These are phyloP conservation scores for Auricularia cornea DNA, from an alignment of 768 basidiomycete species.

Conservation along the genomic window DNA sequence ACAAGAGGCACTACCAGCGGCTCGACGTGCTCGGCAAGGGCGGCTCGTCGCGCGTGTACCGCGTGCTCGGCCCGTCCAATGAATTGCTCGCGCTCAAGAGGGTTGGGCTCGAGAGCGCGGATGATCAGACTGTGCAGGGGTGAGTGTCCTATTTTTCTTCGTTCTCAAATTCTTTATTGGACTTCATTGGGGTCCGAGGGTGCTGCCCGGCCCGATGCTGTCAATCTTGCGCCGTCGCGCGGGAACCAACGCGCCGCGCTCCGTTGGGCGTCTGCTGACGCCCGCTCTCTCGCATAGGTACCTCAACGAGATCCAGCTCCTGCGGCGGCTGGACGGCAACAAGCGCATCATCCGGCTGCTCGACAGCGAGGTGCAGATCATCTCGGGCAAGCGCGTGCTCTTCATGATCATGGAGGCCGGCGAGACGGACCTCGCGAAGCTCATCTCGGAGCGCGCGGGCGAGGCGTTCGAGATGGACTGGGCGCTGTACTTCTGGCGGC, in stretches of 20 bases:
- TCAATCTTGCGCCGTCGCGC: too few relatives aligned
- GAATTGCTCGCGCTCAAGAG: constrained; percentile 81
- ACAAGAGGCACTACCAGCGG: constrained; percentile 75
- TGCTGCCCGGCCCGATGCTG: too few relatives aligned
- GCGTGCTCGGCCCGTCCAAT: constrained; percentile 68
- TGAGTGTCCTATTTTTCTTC: background rate
- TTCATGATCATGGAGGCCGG: constrained; percentile 89
- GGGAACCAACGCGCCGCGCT: too few relatives aligned
- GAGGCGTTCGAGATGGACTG: constrained; percentile 87
- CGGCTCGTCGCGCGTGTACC: constrained; percentile 92
- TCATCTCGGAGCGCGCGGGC: constrained; percentile 77
- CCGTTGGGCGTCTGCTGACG: too few relatives aligned
- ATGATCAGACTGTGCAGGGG: constrained; percentile 69
- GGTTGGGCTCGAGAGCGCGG: constrained; percentile 82
- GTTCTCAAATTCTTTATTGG: too few relatives aligned
- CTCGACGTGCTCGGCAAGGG: constrained; percentile 89
- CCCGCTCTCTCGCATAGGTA: constrained; percentile 46
- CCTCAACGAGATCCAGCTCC: constrained; percentile 90
- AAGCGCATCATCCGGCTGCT: constrained; percentile 84
- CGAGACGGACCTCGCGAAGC: constrained; percentile 81
- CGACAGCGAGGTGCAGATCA: constrained; percentile 79
- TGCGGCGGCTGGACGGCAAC: constrained; percentile 92
- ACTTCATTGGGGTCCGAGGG: too few relatives aligned
- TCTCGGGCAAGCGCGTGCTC: background rate
- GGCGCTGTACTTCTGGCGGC: constrained; percentile 94